These are phyloP conservation scores for Immersiporthe knoxdaviesiana DNA, from an alignment of 2,329 filamentous ascomycete genomes.

Conservation along the genomic window DNA sequence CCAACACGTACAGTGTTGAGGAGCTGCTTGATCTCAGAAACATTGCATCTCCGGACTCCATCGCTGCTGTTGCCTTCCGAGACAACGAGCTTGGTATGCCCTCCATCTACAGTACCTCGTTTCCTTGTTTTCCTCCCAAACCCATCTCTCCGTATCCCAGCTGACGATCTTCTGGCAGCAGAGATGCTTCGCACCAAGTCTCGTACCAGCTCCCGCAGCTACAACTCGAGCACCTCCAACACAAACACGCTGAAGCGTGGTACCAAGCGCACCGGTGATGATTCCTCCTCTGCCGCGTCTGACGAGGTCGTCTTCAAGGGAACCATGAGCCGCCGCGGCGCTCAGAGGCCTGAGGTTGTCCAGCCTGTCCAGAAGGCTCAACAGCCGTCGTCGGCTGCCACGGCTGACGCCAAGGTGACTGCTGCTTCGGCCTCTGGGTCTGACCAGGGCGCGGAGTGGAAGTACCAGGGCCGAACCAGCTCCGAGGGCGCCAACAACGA, in stretches of 20 bases:
- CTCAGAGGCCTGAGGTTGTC: constrained; percentile 19
- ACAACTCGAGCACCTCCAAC: constrained; percentile 31
- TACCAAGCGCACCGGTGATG: constrained; percentile 39
- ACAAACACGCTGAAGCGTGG: constrained; percentile 27
- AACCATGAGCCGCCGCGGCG: constrained; percentile 37
- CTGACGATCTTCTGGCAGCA: constrained; percentile 27
- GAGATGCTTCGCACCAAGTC: constrained; percentile 37
- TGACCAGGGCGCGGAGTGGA: constrained; percentile 39
- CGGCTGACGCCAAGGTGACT: background rate
- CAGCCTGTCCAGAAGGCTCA: constrained; percentile 11
- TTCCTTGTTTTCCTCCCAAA: background rate
- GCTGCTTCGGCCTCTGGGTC: constrained; percentile 7
- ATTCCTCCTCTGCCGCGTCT: constrained; percentile 40
- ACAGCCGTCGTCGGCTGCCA: background rate
- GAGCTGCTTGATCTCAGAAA: constrained; percentile 50
- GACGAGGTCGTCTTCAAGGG: constrained; percentile 45
- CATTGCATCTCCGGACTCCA: constrained; percentile 19
- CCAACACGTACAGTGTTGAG: constrained; percentile 46
- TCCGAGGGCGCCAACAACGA: constrained; percentile 48
- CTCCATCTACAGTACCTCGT: background rate
- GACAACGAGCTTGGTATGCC: constrained; percentile 32
- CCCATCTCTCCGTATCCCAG: background rate
- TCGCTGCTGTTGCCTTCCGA: constrained; percentile 21
- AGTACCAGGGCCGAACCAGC: constrained; percentile 50
- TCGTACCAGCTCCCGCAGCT: constrained; percentile 29